Conservation (phyloP, 495 filamentous ascomycete genomes). For the Penicillium cosmopolitanum region DNA sequence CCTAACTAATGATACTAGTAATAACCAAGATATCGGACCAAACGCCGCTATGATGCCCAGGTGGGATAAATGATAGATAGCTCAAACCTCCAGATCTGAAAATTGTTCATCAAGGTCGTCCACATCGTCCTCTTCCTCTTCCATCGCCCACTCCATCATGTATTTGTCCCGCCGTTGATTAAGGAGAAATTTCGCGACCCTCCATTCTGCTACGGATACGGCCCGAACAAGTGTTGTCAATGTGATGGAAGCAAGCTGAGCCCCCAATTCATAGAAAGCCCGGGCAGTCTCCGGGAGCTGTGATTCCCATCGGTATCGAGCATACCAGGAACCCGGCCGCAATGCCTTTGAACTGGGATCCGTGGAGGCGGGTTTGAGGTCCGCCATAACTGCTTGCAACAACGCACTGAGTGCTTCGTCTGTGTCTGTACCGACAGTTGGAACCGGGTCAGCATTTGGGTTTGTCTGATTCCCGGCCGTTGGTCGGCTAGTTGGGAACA, state of each 20-base stretch:
- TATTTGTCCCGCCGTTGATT: conserved; percentile 37
- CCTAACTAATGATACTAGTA: neutral
- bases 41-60: neutral
- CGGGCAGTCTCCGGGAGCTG: conserved; percentile 59
- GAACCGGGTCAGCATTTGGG: neutral
- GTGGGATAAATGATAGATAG: neutral
- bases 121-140: conserved; percentile 28
- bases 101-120: conserved; percentile 35
- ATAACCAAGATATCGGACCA: neutral
- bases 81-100: conserved; percentile 29
- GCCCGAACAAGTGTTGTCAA: conserved; percentile 50
- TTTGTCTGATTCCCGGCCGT: conserved; percentile 1
- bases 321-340: conserved; percentile 60
- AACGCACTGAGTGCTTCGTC: conserved; percentile 37
- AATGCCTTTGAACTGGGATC: conserved; percentile 34
- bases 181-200: conserved; percentile 46
- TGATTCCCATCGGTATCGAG: conserved; percentile 57
- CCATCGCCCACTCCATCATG: conserved; percentile 19
- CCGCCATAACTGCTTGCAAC: conserved; percentile 42
- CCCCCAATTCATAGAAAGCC: conserved; percentile 58
- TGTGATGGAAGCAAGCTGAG: conserved; percentile 50
- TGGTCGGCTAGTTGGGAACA: conserved; percentile 52
- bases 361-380: conserved; percentile 34
- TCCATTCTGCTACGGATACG: conserved; percentile 52
- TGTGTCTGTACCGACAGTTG: conserved; percentile 21